A percentile compares a stretch with the other conserved stretches of the same genome.
phyloP scores from a whole-genome alignment of 441 rosid genomes.

The Rhodomyrtus psidioides region DNA sequence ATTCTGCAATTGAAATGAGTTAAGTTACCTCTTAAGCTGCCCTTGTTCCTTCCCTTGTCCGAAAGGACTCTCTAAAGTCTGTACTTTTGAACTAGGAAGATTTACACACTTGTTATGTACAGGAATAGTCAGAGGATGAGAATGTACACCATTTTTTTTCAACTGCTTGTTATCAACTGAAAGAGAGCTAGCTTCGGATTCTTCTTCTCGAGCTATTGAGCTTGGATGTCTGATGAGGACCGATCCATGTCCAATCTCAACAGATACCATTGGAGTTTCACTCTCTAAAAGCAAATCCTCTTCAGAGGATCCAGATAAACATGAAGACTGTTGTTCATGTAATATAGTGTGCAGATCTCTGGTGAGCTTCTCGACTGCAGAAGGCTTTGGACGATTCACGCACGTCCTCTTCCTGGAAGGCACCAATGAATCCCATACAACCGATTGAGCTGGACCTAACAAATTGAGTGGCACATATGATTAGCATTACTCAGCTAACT shows the following conservation, averaged over 20 bases:
- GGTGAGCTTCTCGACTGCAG: constrained; percentile 89
- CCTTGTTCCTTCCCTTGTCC: constrained; percentile 49
- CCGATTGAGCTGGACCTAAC: constrained; percentile 82
- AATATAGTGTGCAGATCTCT: constrained; percentile 73
- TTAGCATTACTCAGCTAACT: background rate
- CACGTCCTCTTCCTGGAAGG: constrained; percentile 92
- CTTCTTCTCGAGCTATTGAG: constrained; percentile 83
- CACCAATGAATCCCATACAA: constrained; percentile 80
- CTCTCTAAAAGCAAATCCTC: constrained; percentile 91
- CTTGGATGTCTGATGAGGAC: constrained; percentile 87
- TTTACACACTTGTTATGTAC: constrained; percentile 27
- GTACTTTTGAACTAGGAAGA: constrained; percentile 23
- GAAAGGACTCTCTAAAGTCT: constrained; percentile 28
- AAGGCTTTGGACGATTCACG: constrained; percentile 71
- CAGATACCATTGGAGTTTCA: constrained; percentile 90
- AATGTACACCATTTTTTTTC: constrained; percentile 52
- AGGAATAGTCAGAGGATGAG: constrained; percentile 38
- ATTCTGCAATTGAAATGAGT: background rate
- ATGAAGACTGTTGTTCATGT: constrained; percentile 90
- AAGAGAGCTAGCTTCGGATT: constrained; percentile 95
- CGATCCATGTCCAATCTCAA: constrained; percentile 98
- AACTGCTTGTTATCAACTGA: constrained; percentile 68
- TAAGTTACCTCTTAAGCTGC: constrained; percentile 53
- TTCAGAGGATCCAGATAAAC: constrained; percentile 80
- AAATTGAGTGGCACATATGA: background rate